Evolutionary conservation across 306 rosid genomes (phyloP), one percentile per base, ranked within the genome.

Genomic region (Phaseolus lunatus): DNA sequence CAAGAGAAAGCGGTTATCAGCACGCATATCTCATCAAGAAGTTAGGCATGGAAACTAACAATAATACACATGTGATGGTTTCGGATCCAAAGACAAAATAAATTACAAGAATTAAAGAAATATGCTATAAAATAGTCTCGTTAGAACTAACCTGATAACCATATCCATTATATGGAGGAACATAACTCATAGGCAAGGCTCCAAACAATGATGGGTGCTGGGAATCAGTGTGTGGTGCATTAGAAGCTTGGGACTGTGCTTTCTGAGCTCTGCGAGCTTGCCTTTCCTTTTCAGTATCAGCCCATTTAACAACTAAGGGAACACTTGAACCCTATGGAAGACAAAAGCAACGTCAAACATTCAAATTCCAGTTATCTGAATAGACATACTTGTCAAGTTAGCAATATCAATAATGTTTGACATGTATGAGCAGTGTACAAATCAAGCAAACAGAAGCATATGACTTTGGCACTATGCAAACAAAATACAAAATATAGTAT

Each of bases 271-370:
- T 90, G 59, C 99, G 97, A 70, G 98, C 99, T 88, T 87, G 96
- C 80, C 97, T 91, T 89, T 96, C 99, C 86, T 96, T 96, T 78
- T 96, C 98, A 37, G 99, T 96, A 81, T 96, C 99, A 48, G 99
- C 99, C 99, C 99, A 96, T 83, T 96, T 96, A 83, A 96, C 99
- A 80, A 96, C 96, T 91, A 96, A 88, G 54, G 99, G 98, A 84
- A 91, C 99, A 83, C 93, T 92, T 24, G 98, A 92, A 84, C 97
- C 98, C 99, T 96, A 72, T 58, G 64, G 78, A 53, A 47, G 24
- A 76, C 56, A 66, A 84, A 76, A 78, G 26, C 70, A 58, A 26
- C 67, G 79, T 86, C 75, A 39, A 39, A 39, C 12, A 39, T 39
- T 39, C 44, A 86, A 76, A 48, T 82, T 4, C 65, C 35, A 14